These are phyloP conservation scores for Cutaneotrichosporon sp. DNA, from an alignment of 1,284 basidiomycete genomes.

Conservation along the genomic window DNA sequence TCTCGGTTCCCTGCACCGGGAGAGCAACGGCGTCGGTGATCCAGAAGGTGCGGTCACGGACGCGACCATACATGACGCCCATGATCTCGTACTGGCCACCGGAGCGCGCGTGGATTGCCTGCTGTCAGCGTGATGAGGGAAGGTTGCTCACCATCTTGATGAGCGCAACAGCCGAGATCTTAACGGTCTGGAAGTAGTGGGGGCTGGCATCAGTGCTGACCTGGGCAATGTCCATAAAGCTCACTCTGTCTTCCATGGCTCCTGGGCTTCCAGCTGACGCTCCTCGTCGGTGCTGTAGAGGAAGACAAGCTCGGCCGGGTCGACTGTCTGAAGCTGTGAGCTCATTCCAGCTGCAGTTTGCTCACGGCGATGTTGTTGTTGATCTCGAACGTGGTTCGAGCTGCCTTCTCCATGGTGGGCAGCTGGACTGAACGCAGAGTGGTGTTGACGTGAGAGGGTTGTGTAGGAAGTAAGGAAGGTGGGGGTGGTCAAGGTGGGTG, in stretches of 20 bases:
- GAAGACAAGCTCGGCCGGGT: constrained; percentile 70
- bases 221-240: constrained; percentile 19
- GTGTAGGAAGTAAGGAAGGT: background rate
- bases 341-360: background rate
- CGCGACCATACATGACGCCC: constrained; percentile 98
- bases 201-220: constrained; percentile 65
- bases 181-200: constrained; percentile 90
- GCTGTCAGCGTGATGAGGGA: constrained; percentile 6
- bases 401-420: constrained; percentile 49
- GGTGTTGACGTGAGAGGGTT: background rate
- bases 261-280: constrained; percentile 66
- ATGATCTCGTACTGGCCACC: constrained; percentile 98
- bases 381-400: constrained; percentile 79
- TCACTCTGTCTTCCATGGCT: constrained; percentile 87
- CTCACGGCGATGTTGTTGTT: constrained; percentile 67
- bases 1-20: constrained; percentile 98
- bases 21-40: constrained; percentile 96
- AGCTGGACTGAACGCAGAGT: background rate
- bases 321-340: constrained; percentile 28
- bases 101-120: constrained; percentile 97
- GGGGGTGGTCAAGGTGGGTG: too few species aligned
- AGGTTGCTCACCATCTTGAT: constrained; percentile 85
- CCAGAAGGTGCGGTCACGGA: constrained; percentile 80
- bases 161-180: constrained; percentile 90
- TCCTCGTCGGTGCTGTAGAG: constrained; percentile 75